phyloP scores from a whole-genome alignment of 306 rosid genomes.

The Acacia confusa region DNA sequence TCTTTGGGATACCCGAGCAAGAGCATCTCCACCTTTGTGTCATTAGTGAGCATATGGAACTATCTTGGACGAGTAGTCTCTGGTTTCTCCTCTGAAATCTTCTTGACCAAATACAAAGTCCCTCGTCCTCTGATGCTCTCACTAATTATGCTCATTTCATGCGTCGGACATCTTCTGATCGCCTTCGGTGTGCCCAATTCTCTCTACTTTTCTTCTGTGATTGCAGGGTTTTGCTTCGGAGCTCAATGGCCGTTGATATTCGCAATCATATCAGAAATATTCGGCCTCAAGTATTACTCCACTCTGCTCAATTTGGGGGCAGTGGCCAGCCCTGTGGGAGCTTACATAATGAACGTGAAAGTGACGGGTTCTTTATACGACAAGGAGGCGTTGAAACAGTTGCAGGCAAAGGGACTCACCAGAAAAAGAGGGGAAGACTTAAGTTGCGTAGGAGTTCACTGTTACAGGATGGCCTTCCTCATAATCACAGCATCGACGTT shows the following conservation, averaged over 20 bases:
- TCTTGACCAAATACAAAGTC: conserved; percentile 53
- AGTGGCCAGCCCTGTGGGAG: conserved; percentile 59
- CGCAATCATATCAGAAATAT: conserved; percentile 70
- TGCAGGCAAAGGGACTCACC: conserved; percentile 35
- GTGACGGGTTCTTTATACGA: conserved; percentile 64
- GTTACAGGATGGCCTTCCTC: conserved; percentile 53
- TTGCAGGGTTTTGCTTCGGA: conserved; percentile 68
- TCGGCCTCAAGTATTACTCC: conserved; percentile 73
- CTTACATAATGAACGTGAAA: conserved; percentile 56
- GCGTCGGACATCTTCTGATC: conserved; percentile 62
- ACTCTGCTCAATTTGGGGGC: conserved; percentile 56
- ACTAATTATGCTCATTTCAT: conserved; percentile 49
- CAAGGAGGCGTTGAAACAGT: conserved; percentile 54
- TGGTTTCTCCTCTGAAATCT: conserved; percentile 58
- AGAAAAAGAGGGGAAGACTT: conserved; percentile 50
- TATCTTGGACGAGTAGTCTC: conserved; percentile 55
- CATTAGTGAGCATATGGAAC: conserved; percentile 80
- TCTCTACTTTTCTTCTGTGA: conserved; percentile 56
- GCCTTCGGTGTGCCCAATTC: conserved; percentile 59
- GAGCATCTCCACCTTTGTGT: conserved; percentile 61
- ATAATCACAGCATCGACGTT: conserved; percentile 51
- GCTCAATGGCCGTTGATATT: conserved; percentile 66
- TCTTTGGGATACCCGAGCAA: conserved; percentile 53
- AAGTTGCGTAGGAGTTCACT: conserved; percentile 47
- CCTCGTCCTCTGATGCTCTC: conserved; percentile 66